These are phyloP conservation scores for Cryphonectria carpinicola DNA, from an alignment of 2,329 filamentous ascomycete species.

Conservation along the genomic window DNA sequence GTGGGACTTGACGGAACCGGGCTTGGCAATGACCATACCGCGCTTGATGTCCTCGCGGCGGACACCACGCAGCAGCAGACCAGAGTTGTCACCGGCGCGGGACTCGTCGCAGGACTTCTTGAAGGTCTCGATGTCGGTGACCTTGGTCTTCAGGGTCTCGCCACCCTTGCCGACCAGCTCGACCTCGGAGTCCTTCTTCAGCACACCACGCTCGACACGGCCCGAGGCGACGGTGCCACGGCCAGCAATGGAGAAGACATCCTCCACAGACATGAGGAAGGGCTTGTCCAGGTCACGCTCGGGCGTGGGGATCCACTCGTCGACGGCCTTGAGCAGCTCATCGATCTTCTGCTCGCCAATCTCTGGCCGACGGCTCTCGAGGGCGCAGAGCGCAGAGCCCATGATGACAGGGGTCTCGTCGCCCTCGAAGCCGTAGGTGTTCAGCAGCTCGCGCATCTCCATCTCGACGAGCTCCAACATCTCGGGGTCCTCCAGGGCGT, in stretches of 20 bases:
- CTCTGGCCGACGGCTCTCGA: constrained; percentile 84
- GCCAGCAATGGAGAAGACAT: constrained; percentile 86
- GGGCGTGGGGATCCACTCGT: constrained; percentile 95
- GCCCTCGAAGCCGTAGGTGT: constrained; percentile 93
- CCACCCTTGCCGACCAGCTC: constrained; percentile 89
- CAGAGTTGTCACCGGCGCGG: constrained; percentile 95
- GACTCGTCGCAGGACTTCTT: constrained; percentile 99
- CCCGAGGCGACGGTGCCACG: constrained; percentile 97
- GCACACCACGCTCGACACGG: constrained; percentile 90
- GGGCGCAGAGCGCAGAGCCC: constrained; percentile 92
- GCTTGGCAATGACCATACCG: constrained; percentile 91
- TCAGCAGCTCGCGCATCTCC: constrained; percentile 98
- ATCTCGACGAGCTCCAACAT: constrained; percentile 99
- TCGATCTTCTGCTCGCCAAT: constrained; percentile 89
- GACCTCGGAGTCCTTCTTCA: constrained; percentile 94
- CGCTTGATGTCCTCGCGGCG: constrained; percentile 93
- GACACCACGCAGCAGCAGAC: constrained; percentile 92
- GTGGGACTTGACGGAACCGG: constrained; percentile 83
- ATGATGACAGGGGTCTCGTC: constrained; percentile 97
- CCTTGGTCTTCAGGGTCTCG: constrained; percentile 93
- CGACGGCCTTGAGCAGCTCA: constrained; percentile 86
- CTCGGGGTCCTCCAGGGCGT: constrained; percentile 95
- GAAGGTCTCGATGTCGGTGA: constrained; percentile 99
- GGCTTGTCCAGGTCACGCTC: constrained; percentile 95
- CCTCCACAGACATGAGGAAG: constrained; percentile 98